Percentiles rank a stretch among this genome's conserved stretches.
phyloP scores from a whole-genome alignment of 2,329 filamentous ascomycete genomes.

The Chlorencoelia australis region DNA sequence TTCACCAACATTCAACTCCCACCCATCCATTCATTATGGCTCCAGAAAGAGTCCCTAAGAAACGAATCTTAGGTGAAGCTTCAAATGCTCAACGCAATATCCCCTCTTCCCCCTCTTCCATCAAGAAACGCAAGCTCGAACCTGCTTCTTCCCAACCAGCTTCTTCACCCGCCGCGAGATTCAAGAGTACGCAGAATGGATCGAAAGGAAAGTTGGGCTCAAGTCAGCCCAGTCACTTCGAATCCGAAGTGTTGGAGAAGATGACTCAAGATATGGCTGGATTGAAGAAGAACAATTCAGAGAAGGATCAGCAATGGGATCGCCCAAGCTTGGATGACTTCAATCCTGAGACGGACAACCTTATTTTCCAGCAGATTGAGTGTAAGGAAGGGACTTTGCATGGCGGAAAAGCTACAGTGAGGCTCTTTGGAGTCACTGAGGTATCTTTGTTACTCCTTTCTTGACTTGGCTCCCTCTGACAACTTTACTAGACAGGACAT shows the following conservation, averaged over 20 bases:
- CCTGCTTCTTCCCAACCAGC: slow-evolving; percentile 40
- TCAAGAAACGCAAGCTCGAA: slow-evolving; percentile 80
- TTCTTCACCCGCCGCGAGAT: slow-evolving; percentile 44
- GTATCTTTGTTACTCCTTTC: slow-evolving; percentile 30
- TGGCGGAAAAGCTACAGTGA: slow-evolving; percentile 69
- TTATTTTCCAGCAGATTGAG: slow-evolving; percentile 96
- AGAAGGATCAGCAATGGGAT: slow-evolving; percentile 91
- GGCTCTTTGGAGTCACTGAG: slow-evolving; percentile 88
- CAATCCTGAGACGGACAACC: slow-evolving; percentile 51
- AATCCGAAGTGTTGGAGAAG: slow-evolving; percentile 89
- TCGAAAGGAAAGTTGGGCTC: slow-evolving; percentile 54
- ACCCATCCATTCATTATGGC: slow-evolving; percentile 20
- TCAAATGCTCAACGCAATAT: slow-evolving; percentile 55
- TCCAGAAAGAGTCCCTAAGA: slow-evolving; percentile 48
- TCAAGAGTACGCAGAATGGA: slow-evolving; percentile 55
- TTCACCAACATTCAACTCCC: not conserved
- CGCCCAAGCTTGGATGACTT: slow-evolving; percentile 52
- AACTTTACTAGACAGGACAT: slow-evolving; percentile 50
- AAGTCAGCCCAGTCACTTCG: slow-evolving; percentile 77
- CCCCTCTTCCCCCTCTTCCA: slow-evolving; percentile 37
- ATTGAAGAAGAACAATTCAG: slow-evolving; percentile 75
- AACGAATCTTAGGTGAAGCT: slow-evolving; percentile 61
- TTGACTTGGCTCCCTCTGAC: slow-evolving; percentile 10
- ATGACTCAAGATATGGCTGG: slow-evolving; percentile 86
- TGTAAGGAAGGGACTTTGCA: slow-evolving; percentile 78